Base-by-base conservation (phyloP, 2,329 filamentous ascomycete species). In the Neonectria punicea region DNA sequence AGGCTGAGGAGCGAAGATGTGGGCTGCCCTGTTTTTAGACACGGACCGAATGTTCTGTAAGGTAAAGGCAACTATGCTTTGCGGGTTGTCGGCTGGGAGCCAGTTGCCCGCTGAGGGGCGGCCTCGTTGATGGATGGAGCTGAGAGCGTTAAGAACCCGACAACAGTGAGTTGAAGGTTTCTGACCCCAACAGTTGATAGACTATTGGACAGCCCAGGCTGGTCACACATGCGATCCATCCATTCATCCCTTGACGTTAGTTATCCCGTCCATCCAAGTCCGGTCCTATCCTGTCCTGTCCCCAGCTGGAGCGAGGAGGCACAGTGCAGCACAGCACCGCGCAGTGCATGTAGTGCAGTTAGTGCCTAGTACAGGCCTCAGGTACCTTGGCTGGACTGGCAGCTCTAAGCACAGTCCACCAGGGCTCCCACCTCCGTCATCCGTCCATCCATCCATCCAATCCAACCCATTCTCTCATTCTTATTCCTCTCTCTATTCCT, bases 221-320 rank as follows among this genome's bases (percentile, higher is more conserved):
- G 47, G 57, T 64, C 61, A 61, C 65, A 65, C 61, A 61, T 64
- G 64, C 54, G 60, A 66, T 60, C 14, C 47, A 46, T 39, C 14
- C 47, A 53, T 32, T 43, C 47, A 32, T 55, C 53, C 53, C 41
- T 61, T 53, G 34, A 25, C 22, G 25, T 25, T n/a, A 20, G 6
- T 34, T 20, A 53, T 53, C 25, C 32, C 36, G 16, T n/a, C 16
- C 36, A 1, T 8, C n/a, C 28, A 16, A 14, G 28, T 30, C 28
- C 25, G 22, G 28, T 30, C 28, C 25, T 50, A 28, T 14, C 47
- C 25, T 50, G 47, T 14, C 47, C 28, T 22, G 30, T 54, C 53
- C 36, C 28, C 49, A 34, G 28, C 28, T 20, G 28, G 49, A 10
- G 9, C 36, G 36, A 20, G 49, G 49, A 32, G 49, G 46, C 46